phyloP scores from a whole-genome alignment of 2,329 filamentous ascomycete genomes.

The Aspergillus clavatus region DNA sequence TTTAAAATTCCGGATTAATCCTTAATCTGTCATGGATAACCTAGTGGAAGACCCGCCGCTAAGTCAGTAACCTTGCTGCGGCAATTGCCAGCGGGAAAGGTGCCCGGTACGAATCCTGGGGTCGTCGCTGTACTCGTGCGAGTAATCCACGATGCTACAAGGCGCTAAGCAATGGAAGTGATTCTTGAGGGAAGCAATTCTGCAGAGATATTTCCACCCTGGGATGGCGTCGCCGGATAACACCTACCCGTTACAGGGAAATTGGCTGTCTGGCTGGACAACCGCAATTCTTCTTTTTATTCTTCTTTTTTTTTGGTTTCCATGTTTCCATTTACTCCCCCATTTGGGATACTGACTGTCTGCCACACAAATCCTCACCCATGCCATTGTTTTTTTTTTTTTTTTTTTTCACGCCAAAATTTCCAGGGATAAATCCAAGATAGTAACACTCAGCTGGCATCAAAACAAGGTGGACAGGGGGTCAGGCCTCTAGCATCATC shows the following conservation, averaged over 20 bases:
- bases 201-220: constrained; percentile 53
- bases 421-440: too few relatives aligned
- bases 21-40: constrained; percentile 40
- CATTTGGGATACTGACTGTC: too few relatives aligned
- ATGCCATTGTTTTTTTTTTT: too few relatives aligned
- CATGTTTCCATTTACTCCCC: too few relatives aligned
- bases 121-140: constrained; percentile 51
- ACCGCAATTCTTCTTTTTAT: constrained; percentile 31
- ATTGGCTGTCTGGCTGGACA: constrained; percentile 33
- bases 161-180: constrained; percentile 51
- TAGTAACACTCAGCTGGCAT: too few relatives aligned
- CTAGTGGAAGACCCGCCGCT: constrained; percentile 36
- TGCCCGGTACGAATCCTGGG: constrained; percentile 54
- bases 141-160: constrained; percentile 53
- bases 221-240: constrained; percentile 52
- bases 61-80: constrained; percentile 37
- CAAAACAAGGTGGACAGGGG: too few relatives aligned
- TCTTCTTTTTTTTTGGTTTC: constrained; percentile 15
- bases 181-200: constrained; percentile 57
- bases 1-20: neutral
- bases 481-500: too few relatives aligned
- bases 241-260: constrained; percentile 42
- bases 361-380: too few relatives aligned
- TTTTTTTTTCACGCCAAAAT: too few relatives aligned
- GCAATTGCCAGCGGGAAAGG: constrained; percentile 36